Evolutionary conservation across 2,329 filamentous ascomycete genomes (phyloP), one percentile per base, ranked within the genome.

Genomic region (Sporothrix protearum): DNA sequence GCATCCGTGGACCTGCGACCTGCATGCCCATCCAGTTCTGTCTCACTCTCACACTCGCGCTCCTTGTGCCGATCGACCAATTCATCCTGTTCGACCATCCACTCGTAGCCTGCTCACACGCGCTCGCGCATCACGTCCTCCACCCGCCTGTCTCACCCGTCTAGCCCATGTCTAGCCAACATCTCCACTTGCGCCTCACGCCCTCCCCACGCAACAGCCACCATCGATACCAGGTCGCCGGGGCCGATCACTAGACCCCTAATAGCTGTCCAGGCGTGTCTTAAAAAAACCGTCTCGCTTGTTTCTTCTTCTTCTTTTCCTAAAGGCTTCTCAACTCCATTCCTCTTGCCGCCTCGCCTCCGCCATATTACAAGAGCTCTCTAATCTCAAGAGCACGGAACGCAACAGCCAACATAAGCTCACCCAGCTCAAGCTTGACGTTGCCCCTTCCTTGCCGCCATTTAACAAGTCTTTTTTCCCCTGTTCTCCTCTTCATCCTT

Each of bases 261-360:
- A 42, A n/a, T 69, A 42, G 47, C 42, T 25, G 30, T 33, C 47
- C 36, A 22, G 63, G 64, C 64, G 28, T 67, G 64, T 67, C 64
- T 67, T 49, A 51, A 19, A 63, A 42, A 45, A 36, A 47, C 7
- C 39, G 45, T 67, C 64, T 67, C 16, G 28, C 12, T 57, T 51
- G 14, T 51, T 22, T 55, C 45, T 68, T 57, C 69, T 22, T 68
- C 2, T 36, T 33, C 70, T 53, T 22, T 53, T 72, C 28, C 6
- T n/a, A n/a, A n/a, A 39, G 39, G 42, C 22, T 49, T 51, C 63
- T 30, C 33, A 22, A n/a, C 42, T 66, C 78, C 77, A 73, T 76
- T 76, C 74, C 67, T 57, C 67, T 69, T 69, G 49, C 67, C 67
- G 51, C 67, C 66, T 55, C 36, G 33, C 28, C 49, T 69, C 49